These are phyloP conservation scores for Cadophora malorum DNA, from an alignment of 2,329 filamentous ascomycete species.

Conservation along the genomic window DNA sequence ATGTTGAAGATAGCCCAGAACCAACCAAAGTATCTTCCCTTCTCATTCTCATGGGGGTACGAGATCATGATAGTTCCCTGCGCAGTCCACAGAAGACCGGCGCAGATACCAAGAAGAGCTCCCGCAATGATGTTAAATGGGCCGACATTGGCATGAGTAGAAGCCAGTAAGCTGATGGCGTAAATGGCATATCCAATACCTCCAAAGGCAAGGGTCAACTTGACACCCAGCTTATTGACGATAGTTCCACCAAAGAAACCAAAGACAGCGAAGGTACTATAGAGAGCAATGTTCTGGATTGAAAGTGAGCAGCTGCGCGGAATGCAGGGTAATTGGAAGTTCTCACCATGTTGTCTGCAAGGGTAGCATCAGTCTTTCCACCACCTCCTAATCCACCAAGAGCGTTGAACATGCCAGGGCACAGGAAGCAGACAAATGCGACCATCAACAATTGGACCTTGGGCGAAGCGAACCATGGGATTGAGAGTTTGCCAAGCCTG, in stretches of 20 bases:
- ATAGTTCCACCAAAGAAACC: slow-evolving; percentile 78
- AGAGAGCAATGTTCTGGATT: slow-evolving; percentile 51
- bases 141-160: slow-evolving; percentile 69
- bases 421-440: slow-evolving; percentile 73
- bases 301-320: slow-evolving; percentile 10
- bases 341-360: slow-evolving; percentile 56
- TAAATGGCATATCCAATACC: slow-evolving; percentile 81
- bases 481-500: slow-evolving; percentile 57
- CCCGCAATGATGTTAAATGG: slow-evolving; percentile 81
- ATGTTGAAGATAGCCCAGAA: slow-evolving; percentile 98
- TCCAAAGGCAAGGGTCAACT: slow-evolving; percentile 71
- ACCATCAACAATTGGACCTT: slow-evolving; percentile 75
- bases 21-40: slow-evolving; percentile 87
- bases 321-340: neutral
- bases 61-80: slow-evolving; percentile 90
- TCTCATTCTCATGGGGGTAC: slow-evolving; percentile 80
- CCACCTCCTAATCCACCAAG: slow-evolving; percentile 69
- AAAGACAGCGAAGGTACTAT: slow-evolving; percentile 60
- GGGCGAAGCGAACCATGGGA: slow-evolving; percentile 76
- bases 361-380: slow-evolving; percentile 58
- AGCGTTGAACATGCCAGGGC: slow-evolving; percentile 77
- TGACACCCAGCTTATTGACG: slow-evolving; percentile 77
- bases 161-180: slow-evolving; percentile 72
- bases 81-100: slow-evolving; percentile 81
- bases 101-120: slow-evolving; percentile 77